Conservation (phyloP, 1,284 basidiomycete species). For the Ustilago shanxiensis region DNA sequence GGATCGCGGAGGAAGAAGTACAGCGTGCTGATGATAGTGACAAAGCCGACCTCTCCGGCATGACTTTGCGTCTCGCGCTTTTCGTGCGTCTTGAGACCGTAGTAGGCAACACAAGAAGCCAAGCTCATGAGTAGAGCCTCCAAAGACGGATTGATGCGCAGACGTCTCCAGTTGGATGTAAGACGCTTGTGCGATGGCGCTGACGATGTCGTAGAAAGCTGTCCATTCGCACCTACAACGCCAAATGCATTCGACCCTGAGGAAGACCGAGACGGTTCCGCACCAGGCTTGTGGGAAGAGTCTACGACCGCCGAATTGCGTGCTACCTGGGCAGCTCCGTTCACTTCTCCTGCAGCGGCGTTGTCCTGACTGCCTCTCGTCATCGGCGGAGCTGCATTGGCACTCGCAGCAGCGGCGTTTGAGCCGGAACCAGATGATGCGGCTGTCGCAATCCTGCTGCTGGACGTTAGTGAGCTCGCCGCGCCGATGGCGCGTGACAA, state of each 20-base stretch:
- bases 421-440: slow-evolving; percentile 2
- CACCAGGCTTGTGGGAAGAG: slow-evolving; percentile 7
- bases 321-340: neutral
- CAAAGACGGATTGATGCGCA: slow-evolving; percentile 40
- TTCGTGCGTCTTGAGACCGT: slow-evolving; percentile 35
- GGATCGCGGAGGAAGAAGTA: slow-evolving; percentile 52
- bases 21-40: slow-evolving; percentile 43
- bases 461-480: slow-evolving; percentile 15
- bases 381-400: neutral
- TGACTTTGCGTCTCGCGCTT: slow-evolving; percentile 40
- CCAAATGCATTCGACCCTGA: slow-evolving; percentile 23
- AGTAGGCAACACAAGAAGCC: slow-evolving; percentile 41
- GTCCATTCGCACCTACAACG: neutral
- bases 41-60: slow-evolving; percentile 50
- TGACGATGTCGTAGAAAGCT: slow-evolving; percentile 3
- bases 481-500: slow-evolving; percentile 29
- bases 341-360: neutral
- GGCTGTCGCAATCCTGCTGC: slow-evolving; percentile 1
- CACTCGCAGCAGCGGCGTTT: neutral
- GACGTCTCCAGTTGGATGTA: slow-evolving; percentile 18
- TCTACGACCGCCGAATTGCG: slow-evolving; percentile 10
- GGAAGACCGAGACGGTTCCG: slow-evolving; percentile 26
- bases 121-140: slow-evolving; percentile 45
- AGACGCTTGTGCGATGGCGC: neutral
- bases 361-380: slow-evolving; percentile 18